Conservation (phyloP, 306 rosid species). For the Acacia crassicarpa region DNA sequence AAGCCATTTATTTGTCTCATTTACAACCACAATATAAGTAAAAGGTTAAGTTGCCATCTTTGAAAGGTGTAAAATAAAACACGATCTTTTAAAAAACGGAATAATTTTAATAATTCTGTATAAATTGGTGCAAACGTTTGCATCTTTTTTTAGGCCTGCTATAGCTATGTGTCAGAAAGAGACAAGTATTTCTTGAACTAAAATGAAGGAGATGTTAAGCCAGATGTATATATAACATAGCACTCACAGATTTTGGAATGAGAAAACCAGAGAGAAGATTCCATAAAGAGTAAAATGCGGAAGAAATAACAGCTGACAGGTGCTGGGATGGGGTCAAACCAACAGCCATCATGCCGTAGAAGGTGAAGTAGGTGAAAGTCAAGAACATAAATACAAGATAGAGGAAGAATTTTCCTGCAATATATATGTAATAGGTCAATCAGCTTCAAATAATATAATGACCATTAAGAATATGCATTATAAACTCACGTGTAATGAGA, state of each 20-base stretch:
- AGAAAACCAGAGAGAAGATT: constrained; percentile 96
- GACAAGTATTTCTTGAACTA: not conserved
- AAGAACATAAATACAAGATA: constrained; percentile 88
- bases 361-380: constrained; percentile 93
- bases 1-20: not conserved
- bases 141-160: no score
- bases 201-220: not conserved
- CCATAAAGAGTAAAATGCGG: constrained; percentile 95
- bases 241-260: constrained; percentile 78
- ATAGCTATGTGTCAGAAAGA: no score
- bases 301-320: constrained; percentile 80
- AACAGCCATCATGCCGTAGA: constrained; percentile 93
- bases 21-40: not conserved
- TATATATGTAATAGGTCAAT: not conserved
- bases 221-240: not conserved
- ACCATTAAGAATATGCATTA: not conserved
- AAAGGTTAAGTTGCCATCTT: no score
- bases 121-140: no score
- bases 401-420: constrained; percentile 77
- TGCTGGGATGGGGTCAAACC: constrained; percentile 86
- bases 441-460: not conserved
- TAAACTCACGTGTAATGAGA: no score
- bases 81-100: no score
- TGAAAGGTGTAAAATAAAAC: no score
- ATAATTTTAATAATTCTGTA: no score